Evolutionary conservation across 1,139 yeast genomes (phyloP).

Genomic region (Candida mesenterica): DNA sequence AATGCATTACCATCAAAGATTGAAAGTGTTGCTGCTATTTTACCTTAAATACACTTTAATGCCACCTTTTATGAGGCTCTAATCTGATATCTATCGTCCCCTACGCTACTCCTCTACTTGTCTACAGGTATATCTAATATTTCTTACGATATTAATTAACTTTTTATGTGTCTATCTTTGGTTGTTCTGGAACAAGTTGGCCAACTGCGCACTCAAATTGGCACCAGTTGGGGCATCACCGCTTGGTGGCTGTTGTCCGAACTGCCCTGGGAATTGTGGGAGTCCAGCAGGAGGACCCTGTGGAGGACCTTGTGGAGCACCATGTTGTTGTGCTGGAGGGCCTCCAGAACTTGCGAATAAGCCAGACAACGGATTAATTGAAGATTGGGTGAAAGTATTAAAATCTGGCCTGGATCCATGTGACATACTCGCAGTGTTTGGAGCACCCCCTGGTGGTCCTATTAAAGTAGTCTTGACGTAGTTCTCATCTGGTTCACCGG

Average conservation of each 20-base stretch:
- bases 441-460: constrained; percentile 19
- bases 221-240: constrained; percentile 15
- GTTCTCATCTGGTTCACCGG: constrained; percentile 56
- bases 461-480: constrained; percentile 39
- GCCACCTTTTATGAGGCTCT: no score
- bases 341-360: constrained; percentile 33
- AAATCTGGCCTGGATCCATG: constrained; percentile 35
- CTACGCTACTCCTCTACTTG: no score
- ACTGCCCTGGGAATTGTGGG: constrained; percentile 14
- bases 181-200: constrained; percentile 30
- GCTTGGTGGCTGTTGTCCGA: constrained; percentile 3
- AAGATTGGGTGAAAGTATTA: constrained; percentile 33
- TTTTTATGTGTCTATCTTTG: constrained; percentile 1
- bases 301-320: no score
- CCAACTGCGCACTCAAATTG: constrained; percentile 37
- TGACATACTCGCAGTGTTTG: constrained; percentile 22
- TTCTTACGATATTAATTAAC: no score
- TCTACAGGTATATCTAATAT: no score
- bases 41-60: no score
- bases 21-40: no score
- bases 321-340: constrained; percentile 10
- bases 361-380: constrained; percentile 54
- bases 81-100: no score
- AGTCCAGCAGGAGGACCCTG: constrained; percentile 15
- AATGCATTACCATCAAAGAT: no score